Conservation (phyloP, 2,329 filamentous ascomycete genomes). For the Clarireedia hainanense region DNA sequence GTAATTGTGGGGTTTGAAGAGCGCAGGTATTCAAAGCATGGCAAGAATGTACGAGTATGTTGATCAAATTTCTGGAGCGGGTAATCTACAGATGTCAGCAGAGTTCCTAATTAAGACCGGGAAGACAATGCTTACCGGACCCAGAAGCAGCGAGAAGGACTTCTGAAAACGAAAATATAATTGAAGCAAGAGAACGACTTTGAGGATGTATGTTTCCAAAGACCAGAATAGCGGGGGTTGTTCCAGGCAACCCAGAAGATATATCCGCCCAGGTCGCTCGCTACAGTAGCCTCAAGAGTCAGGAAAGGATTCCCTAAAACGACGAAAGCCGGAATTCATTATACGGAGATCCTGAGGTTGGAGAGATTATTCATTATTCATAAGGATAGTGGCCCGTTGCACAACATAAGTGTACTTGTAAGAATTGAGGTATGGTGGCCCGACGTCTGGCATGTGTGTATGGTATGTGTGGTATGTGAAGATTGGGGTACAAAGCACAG, state of each 20-base stretch:
- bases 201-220: background rate
- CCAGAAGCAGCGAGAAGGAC: background rate
- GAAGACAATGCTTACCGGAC: background rate
- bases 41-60: constrained; percentile 8
- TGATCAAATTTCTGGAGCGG: constrained; percentile 4
- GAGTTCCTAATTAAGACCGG: background rate
- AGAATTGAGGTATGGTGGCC: background rate
- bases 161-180: background rate
- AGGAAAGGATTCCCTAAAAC: too few species aligned
- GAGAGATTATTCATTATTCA: background rate
- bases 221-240: constrained; percentile 5
- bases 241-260: constrained; percentile 5
- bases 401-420: background rate
- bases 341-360: too few species aligned
- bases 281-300: constrained; percentile 3
- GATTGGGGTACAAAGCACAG: too few species aligned
- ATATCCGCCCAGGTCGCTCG: constrained; percentile 3
- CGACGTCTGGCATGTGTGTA: too few species aligned
- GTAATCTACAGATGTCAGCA: constrained; percentile 1
- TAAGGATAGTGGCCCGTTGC: background rate
- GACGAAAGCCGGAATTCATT: too few species aligned
- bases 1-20: constrained; percentile 10
- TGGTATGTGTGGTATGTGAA: too few species aligned
- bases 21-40: constrained; percentile 16
- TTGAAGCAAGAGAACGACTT: background rate